These are phyloP conservation scores for Malus sieversii DNA, from an alignment of 306 rosid genomes.

Conservation along the genomic window DNA sequence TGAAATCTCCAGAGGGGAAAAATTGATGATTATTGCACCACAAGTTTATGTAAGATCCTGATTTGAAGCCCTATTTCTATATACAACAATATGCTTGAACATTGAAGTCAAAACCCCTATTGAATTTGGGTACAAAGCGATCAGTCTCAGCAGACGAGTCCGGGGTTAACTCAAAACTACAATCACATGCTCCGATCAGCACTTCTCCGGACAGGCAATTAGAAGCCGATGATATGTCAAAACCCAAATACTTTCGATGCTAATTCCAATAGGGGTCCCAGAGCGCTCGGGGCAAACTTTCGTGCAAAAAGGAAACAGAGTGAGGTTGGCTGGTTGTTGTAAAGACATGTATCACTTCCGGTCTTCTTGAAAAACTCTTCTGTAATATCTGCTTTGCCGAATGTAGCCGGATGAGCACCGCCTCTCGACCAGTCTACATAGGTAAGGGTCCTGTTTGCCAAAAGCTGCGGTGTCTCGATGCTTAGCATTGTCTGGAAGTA, in stretches of 20 bases:
- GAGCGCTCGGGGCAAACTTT: slow-evolving; percentile 90
- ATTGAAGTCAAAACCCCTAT: slow-evolving; percentile 24
- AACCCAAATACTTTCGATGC: slow-evolving; percentile 63
- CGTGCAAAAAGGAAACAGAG: slow-evolving; percentile 93
- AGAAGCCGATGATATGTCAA: slow-evolving; percentile 31
- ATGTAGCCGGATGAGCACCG: slow-evolving; percentile 98
- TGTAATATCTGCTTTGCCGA: slow-evolving; percentile 71
- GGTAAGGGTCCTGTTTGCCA: slow-evolving; percentile 85
- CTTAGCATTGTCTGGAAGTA: slow-evolving; percentile 90
- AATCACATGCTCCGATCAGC: slow-evolving; percentile 20
- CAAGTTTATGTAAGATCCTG: slow-evolving; percentile 20
- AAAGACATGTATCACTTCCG: slow-evolving; percentile 52
- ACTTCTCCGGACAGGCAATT: slow-evolving; percentile 9
- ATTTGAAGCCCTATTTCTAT: slow-evolving; percentile 30
- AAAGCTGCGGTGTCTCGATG: slow-evolving; percentile 57
- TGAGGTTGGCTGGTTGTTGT: slow-evolving; percentile 75
- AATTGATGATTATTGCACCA: slow-evolving; percentile 15
- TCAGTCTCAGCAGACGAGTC: slow-evolving; percentile 16
- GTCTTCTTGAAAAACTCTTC: slow-evolving; percentile 70
- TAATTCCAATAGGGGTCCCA: slow-evolving; percentile 62
- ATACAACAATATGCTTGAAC: slow-evolving; percentile 24
- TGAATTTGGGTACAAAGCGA: slow-evolving; percentile 5
- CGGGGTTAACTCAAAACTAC: slow-evolving; percentile 26
- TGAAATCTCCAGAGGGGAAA: background rate
- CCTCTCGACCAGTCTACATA: slow-evolving; percentile 98